Conservation (phyloP, 495 filamentous ascomycete species). For the Lichina pygmaea region DNA sequence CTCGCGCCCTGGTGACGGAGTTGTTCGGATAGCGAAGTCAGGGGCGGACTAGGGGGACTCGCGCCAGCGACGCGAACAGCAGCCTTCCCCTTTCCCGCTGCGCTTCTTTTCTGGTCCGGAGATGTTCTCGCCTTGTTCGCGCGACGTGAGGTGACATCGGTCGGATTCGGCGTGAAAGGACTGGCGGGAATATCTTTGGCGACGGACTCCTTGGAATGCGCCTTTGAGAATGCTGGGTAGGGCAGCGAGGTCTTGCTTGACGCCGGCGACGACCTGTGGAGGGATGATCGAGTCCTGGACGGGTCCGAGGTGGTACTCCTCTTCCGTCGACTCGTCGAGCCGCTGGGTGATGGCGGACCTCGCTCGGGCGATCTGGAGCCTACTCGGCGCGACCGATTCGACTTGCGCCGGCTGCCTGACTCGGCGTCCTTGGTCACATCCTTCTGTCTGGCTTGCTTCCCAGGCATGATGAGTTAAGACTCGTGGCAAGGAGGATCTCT, state of each 20-base stretch:
- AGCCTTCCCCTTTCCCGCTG: constrained; percentile 6
- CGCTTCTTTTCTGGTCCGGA: constrained; percentile 2
- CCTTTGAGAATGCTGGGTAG: constrained; percentile 72
- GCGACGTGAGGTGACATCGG: constrained; percentile 19
- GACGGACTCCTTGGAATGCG: constrained; percentile 63
- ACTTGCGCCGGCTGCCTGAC: not conserved
- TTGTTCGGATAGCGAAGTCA: constrained; percentile 18
- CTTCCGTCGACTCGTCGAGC: not conserved
- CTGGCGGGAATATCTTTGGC: constrained; percentile 20
- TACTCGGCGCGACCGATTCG: not conserved
- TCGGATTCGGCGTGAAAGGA: constrained; percentile 53
- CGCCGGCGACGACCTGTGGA: constrained; percentile 5
- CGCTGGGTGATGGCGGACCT: not conserved
- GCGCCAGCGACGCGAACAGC: not conserved
- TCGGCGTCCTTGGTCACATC: too few relatives aligned
- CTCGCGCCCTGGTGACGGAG: too few relatives aligned
- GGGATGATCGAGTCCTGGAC: not conserved
- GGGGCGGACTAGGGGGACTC: constrained; percentile 36
- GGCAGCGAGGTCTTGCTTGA: constrained; percentile 32
- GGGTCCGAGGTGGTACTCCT: not conserved
- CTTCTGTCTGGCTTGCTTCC: too few relatives aligned
- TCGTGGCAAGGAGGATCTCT: too few relatives aligned
- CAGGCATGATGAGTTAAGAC: too few relatives aligned
- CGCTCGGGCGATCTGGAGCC: not conserved
- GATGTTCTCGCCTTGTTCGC: constrained; percentile 12